Base-by-base conservation (phyloP, 495 filamentous ascomycete species). In the Elasticomyces elasticus region DNA sequence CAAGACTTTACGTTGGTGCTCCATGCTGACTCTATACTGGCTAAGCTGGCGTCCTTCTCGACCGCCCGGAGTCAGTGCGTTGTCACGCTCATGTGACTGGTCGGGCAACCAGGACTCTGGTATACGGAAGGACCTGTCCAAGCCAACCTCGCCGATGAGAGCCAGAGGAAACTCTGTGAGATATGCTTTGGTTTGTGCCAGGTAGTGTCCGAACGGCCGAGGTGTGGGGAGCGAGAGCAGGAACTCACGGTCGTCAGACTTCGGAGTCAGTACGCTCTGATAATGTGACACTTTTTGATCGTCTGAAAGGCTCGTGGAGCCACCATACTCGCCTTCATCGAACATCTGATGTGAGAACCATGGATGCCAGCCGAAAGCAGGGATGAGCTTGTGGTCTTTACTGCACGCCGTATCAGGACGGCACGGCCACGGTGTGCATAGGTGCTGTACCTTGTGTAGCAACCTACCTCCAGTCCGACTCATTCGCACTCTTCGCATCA, bases 281-380 rank as follows among this genome's bases (percentile, higher is more conserved):
- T 96, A 96, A 64, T 97, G 90, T 0, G 67, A 66, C 52, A 73
- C 67, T 70, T 89, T 85, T n/a, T 66, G 62, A 2, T 66, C 62
- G 3, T 48, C 42, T 56, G 67, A 49, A 1, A 66, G 61, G 43
- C 62, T 60, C 45, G 75, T 68, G 50, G 69, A 72, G n/a, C 69
- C 69, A 22, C 65, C 57, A n/a, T 63, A 58, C 27, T 62, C 63
- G 11, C 63, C 58, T 58, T 88, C 84, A 62, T 89, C 81, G 58
- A 80, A 79, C 51, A 95, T 78, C 57, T 94, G 85, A 65, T 98
- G 76, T 1, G 91, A 92, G 69, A 97, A 98, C 92, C 92, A 98
- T 0, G 94, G 94, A 67, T 98, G 92, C 89, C 91, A 95, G n/a
- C 92, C 92, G 71, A 95, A 98, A 26, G 82, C 83, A 0, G 92